phyloP scores from a whole-genome alignment of 805 yeast genomes.

The Vanderwaltozyma polyspora region DNA sequence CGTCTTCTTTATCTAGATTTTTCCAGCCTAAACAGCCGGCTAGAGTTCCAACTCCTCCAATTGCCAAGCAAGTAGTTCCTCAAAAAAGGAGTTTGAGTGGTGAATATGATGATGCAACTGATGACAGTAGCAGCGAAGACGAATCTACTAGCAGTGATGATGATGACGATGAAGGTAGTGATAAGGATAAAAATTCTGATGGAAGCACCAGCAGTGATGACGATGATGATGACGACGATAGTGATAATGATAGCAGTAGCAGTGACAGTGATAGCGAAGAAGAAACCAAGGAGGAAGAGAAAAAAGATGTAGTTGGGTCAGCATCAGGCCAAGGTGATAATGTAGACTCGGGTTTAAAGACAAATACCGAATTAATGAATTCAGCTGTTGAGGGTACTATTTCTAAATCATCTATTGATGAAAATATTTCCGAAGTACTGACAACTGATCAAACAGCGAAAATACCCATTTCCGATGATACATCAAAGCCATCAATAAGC shows the following conservation, averaged over 20 bases:
- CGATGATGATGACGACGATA: conserved; percentile 10
- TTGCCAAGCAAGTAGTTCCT: conserved; percentile 10
- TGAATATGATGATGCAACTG: conserved; percentile 35
- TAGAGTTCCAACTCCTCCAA: conserved; percentile 8
- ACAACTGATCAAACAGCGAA: too few relatives aligned
- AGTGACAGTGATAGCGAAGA: conserved; percentile 40
- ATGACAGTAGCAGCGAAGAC: conserved; percentile 37
- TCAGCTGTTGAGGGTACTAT: too few relatives aligned
- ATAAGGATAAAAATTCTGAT: conserved; percentile 1
- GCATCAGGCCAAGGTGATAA: too few relatives aligned
- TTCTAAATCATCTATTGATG: too few relatives aligned
- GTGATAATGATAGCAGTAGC: conserved; percentile 17
- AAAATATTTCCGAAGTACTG: too few relatives aligned
- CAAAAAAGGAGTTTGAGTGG: conserved; percentile 8
- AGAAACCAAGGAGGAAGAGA: too few relatives aligned
- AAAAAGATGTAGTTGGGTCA: too few relatives aligned
- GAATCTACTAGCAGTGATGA: conserved; percentile 33
- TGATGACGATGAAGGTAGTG: conserved; percentile 22
- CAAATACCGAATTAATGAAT: too few relatives aligned
- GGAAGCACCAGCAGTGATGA: conserved; percentile 13
- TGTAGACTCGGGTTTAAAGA: too few relatives aligned
- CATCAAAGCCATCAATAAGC: too few relatives aligned
- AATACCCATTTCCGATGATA: too few relatives aligned
- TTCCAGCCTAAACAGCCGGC: conserved; percentile 25
- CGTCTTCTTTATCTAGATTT: conserved; percentile 26